Evolutionary conservation across 2,329 filamentous ascomycete species (phyloP).

Genomic region (Monosporascus sp.): DNA sequence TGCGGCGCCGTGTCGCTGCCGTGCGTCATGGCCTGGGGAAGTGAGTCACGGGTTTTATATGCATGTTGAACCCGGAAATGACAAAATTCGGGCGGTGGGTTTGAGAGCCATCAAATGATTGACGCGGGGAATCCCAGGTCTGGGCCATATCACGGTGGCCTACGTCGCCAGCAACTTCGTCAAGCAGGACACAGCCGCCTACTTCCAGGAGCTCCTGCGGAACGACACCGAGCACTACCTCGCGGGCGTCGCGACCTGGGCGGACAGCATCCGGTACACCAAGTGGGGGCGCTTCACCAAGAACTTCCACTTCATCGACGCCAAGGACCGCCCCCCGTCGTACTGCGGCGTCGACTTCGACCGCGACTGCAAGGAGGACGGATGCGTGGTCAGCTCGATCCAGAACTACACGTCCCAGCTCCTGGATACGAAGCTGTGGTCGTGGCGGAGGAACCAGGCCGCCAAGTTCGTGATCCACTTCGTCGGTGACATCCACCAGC

Average conservation of each 20-base stretch:
- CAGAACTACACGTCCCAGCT: conserved; percentile 56
- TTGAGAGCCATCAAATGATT: conserved; percentile 7
- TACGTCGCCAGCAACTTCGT: conserved; percentile 60
- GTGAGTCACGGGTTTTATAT: conserved; percentile 24
- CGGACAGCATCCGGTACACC: conserved; percentile 61
- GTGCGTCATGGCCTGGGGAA: conserved; percentile 35
- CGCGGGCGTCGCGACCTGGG: conserved; percentile 61
- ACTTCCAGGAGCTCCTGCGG: conserved; percentile 53
- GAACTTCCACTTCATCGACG: conserved; percentile 66
- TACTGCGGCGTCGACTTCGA: conserved; percentile 55
- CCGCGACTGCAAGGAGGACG: conserved; percentile 57
- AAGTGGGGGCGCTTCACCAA: conserved; percentile 57
- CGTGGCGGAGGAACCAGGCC: conserved; percentile 48
- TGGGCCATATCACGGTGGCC: conserved; percentile 62
- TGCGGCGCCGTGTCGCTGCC: conserved; percentile 28
- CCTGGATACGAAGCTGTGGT: conserved; percentile 39
- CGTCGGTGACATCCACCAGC: conserved; percentile 65
- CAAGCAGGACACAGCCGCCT: conserved; percentile 46
- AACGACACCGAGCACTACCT: conserved; percentile 53
- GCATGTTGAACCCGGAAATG: too few relatives aligned
- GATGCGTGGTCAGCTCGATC: conserved; percentile 58
- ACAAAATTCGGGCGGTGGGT: background rate
- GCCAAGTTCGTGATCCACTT: conserved; percentile 66
- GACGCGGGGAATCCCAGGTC: conserved; percentile 32
- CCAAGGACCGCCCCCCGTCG: conserved; percentile 55